Evolutionary conservation across 495 filamentous ascomycete genomes (phyloP).

Genomic region (Aspergillus steynii): DNA sequence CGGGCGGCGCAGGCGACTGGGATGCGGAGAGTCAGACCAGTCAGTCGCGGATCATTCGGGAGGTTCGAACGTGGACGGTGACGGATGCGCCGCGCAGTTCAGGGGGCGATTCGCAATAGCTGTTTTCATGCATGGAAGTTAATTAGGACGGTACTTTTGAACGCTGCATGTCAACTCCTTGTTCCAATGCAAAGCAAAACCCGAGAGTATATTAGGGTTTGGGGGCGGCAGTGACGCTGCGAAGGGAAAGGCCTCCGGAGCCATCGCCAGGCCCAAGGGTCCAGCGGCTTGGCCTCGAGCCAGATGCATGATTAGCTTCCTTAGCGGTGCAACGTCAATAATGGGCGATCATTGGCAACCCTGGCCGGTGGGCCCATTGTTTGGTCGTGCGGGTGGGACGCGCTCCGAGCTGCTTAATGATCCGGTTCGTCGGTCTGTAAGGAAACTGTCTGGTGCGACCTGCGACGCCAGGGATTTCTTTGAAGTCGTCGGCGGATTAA

Average conservation of each 20-base stretch:
- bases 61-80: constrained; percentile 25
- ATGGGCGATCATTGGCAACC: background rate
- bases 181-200: background rate
- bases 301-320: background rate
- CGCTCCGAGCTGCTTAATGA: background rate
- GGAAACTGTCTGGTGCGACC: background rate
- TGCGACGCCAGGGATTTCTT: background rate
- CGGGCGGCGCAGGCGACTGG: constrained; percentile 18
- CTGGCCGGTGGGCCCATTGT: background rate
- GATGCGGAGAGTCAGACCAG: constrained; percentile 33
- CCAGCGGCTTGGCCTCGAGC: background rate
- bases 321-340: constrained; percentile 7
- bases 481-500: background rate
- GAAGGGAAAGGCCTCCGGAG: background rate
- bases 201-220: background rate
- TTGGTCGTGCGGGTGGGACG: background rate
- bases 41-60: constrained; percentile 33
- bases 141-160: background rate
- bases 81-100: constrained; percentile 13
- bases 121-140: background rate
- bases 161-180: background rate
- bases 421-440: background rate
- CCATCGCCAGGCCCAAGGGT: background rate
- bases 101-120: background rate
- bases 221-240: background rate